A percentile compares a stretch with the other conserved stretches of the same genome.
These are phyloP conservation scores for Arthrobotrys musiformis DNA, from an alignment of 2,329 filamentous ascomycete species.

Conservation along the genomic window DNA sequence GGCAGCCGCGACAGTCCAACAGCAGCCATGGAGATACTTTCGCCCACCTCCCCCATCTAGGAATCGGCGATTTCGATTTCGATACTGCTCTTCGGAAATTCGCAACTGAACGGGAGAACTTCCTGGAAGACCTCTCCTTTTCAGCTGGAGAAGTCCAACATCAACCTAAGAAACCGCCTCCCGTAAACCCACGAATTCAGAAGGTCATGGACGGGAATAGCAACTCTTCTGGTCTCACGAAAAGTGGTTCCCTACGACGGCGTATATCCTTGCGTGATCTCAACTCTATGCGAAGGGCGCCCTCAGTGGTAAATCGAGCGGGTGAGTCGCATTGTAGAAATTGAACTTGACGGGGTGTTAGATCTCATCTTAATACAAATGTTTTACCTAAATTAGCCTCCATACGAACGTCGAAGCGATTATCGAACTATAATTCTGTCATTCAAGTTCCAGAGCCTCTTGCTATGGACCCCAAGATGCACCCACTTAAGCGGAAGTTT, in stretches of 20 bases:
- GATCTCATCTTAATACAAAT: conserved; percentile 13
- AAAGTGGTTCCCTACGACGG: conserved; percentile 72
- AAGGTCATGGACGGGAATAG: conserved; percentile 81
- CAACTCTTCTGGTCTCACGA: conserved; percentile 61
- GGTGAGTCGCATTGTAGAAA: conserved; percentile 67
- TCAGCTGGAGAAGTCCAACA: conserved; percentile 80
- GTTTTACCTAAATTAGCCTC: conserved; percentile 66
- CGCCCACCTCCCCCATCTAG: conserved; percentile 60
- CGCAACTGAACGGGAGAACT: conserved; percentile 91
- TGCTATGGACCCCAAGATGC: conserved; percentile 89
- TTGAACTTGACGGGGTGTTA: neutral
- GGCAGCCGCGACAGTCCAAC: conserved; percentile 16
- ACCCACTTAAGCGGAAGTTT: conserved; percentile 90
- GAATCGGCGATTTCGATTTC: conserved; percentile 83
- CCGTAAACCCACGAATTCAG: conserved; percentile 82
- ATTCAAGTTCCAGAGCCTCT: conserved; percentile 93
- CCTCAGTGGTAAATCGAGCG: conserved; percentile 76
- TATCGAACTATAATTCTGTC: conserved; percentile 98
- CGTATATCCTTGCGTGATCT: conserved; percentile 94
- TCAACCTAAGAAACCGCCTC: conserved; percentile 66
- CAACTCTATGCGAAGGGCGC: conserved; percentile 91
- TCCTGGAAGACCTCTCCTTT: conserved; percentile 90
- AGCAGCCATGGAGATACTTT: conserved; percentile 57
- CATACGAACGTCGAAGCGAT: conserved; percentile 81
- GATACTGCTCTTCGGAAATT: conserved; percentile 94